Percentiles rank a stretch among this genome's conserved stretches.
These are phyloP conservation scores for Mycena rosella DNA, from an alignment of 768 basidiomycete species.

Conservation along the genomic window DNA sequence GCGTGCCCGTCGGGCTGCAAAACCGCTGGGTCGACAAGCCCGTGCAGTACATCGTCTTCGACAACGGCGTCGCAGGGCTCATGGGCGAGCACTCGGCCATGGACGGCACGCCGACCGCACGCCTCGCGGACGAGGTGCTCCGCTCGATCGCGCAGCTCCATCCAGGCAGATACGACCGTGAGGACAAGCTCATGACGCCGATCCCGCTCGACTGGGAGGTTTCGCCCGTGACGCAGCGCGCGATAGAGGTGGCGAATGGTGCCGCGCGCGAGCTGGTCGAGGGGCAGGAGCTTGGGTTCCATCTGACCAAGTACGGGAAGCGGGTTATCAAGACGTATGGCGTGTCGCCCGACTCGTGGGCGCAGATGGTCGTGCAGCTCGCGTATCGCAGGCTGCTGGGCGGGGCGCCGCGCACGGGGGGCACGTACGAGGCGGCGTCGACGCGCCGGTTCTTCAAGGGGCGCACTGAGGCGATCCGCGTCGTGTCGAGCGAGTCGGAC, in stretches of 20 bases:
- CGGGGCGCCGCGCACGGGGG: conserved; percentile 69
- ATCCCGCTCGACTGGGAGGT: conserved; percentile 75
- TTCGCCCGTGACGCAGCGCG: conserved; percentile 56
- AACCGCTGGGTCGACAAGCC: conserved; percentile 95
- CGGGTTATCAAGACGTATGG: conserved; percentile 87
- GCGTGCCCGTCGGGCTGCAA: conserved; percentile 67
- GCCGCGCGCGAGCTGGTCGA: conserved; percentile 70
- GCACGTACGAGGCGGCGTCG: conserved; percentile 94
- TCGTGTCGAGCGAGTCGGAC: conserved; percentile 82
- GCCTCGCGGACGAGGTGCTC: conserved; percentile 79
- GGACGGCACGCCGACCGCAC: conserved; percentile 88
- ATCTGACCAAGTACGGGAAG: conserved; percentile 86
- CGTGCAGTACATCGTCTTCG: conserved; percentile 86
- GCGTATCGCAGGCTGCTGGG: conserved; percentile 83
- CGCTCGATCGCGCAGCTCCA: conserved; percentile 72
- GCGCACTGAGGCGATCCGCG: conserved; percentile 93
- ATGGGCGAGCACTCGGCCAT: conserved; percentile 96
- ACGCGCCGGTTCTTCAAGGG: conserved; percentile 92
- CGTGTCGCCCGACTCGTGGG: conserved; percentile 95
- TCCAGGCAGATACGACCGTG: conserved; percentile 55
- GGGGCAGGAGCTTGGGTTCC: conserved; percentile 72
- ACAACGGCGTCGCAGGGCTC: conserved; percentile 84
- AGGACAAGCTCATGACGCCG: conserved; percentile 47
- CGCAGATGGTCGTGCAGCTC: conserved; percentile 92
- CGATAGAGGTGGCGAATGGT: conserved; percentile 69